Conservation (phyloP, 2,329 filamentous ascomycete genomes). For the Trichoderma sp. region DNA sequence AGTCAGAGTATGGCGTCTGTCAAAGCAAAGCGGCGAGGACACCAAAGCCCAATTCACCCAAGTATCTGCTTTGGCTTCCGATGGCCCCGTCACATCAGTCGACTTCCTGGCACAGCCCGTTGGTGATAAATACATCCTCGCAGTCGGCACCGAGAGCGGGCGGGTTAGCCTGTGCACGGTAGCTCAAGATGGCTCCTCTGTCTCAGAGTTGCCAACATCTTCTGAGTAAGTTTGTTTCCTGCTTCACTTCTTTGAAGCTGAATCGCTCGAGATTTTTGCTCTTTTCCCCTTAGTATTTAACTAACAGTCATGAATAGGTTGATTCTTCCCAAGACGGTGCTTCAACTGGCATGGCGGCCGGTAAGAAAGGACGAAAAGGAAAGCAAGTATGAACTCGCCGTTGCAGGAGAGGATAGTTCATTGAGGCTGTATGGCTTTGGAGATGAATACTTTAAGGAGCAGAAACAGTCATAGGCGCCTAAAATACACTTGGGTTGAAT, state of each 20-base stretch:
- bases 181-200: slow-evolving; percentile 39
- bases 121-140: slow-evolving; percentile 42
- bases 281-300: neutral
- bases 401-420: slow-evolving; percentile 61
- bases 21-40: slow-evolving; percentile 31
- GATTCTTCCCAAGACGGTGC: slow-evolving; percentile 59
- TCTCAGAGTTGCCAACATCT: slow-evolving; percentile 34
- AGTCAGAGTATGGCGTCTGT: slow-evolving; percentile 65
- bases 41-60: slow-evolving; percentile 47
- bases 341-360: slow-evolving; percentile 69
- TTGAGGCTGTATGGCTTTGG: slow-evolving; percentile 53
- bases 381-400: slow-evolving; percentile 42
- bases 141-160: slow-evolving; percentile 57
- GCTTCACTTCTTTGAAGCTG: neutral
- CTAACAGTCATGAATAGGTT: slow-evolving; percentile 28
- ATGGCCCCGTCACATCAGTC: slow-evolving; percentile 66
- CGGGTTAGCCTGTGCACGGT: slow-evolving; percentile 44
- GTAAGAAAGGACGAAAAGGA: slow-evolving; percentile 28
- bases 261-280: neutral
- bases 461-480: neutral
- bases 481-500: neutral
- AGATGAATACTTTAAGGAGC: slow-evolving; percentile 2
- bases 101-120: slow-evolving; percentile 54
- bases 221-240: slow-evolving; percentile 38
- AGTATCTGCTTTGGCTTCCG: slow-evolving; percentile 51